Base-by-base conservation (phyloP, 768 basidiomycete genomes). In the Postia placenta region DNA sequence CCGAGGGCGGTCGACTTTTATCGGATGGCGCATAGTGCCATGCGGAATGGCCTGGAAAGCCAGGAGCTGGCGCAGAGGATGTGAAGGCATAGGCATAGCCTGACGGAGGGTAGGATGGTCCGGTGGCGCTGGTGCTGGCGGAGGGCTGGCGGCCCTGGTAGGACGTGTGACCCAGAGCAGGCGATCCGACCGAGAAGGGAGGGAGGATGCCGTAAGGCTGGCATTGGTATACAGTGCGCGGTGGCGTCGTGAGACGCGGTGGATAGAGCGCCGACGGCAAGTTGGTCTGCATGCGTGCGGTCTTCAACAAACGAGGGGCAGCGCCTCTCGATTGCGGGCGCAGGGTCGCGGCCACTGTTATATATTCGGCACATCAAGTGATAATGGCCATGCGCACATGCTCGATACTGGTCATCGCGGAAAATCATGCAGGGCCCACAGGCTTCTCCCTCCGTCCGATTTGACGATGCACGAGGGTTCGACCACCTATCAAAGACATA, bases 121-220 rank as follows among this genome's bases (percentile, higher is more conserved):
- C 45, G 45, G 57, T 55, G 55, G 53, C 54, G 58, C 52, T 41
- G 57, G 24, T 38, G 24, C 3, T 27, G 45, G 43, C 17, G 49
- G 50, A 27, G 38, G 57, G 53, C 7, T 49, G 49, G 37, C 50
- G 37, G 25, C 36, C 50, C 27, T 39, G 23, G 52, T 42, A 49
- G 20, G 35, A 25, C 48, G 41, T 46, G 47, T 56, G 55, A 46
- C 48, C 51, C 35, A 45, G 28, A 25, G 53, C 26, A 36, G 60
- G 33, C 47, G 55, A 61, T 61, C 60, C 52, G 23, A 42, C 36
- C n/a, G 53, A 56, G 60, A 61, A 61, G 57, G 30, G 17, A 19
- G 39, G 25, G 38, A 27, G 52, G 40, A 52, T 53, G 55, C 48
- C 40, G 53, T 45, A 48, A 24, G 55, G 49, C 48, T 55, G 50